phyloP scores from a whole-genome alignment of 352 stramenopile genomes.

The Pythium periplocum region DNA sequence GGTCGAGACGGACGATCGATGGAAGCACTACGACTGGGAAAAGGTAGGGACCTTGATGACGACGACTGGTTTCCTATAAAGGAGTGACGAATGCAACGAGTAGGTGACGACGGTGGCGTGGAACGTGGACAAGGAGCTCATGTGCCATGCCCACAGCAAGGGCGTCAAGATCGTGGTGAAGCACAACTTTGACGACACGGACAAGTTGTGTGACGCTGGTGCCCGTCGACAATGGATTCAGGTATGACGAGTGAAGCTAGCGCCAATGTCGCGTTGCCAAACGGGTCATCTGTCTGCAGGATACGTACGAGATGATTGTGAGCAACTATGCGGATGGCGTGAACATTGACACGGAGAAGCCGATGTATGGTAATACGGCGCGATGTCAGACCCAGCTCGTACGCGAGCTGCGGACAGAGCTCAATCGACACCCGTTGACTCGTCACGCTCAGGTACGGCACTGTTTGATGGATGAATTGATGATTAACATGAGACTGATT shows the following conservation, averaged over 20 bases:
- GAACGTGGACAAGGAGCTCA: constrained; percentile 77
- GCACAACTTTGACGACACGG: constrained; percentile 73
- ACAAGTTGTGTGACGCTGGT: constrained; percentile 47
- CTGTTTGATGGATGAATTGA: too few relatives aligned
- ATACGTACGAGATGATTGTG: constrained; percentile 55
- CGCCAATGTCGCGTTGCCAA: too few relatives aligned
- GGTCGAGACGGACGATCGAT: constrained; percentile 45
- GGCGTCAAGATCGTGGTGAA: constrained; percentile 75
- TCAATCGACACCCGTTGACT: constrained; percentile 48
- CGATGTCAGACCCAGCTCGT: constrained; percentile 53
- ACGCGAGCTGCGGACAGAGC: constrained; percentile 50
- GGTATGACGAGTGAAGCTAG: constrained; percentile 10
- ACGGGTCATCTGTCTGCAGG: constrained; percentile 8
- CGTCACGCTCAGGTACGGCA: constrained; percentile 46
- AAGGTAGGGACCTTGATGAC: constrained; percentile 13
- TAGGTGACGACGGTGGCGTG: constrained; percentile 78
- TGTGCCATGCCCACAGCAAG: constrained; percentile 75
- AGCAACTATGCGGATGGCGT: constrained; percentile 72
- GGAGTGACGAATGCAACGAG: background rate
- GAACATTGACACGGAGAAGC: constrained; percentile 80
- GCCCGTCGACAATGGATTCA: constrained; percentile 52
- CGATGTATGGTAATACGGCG: constrained; percentile 37
- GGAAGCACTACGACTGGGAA: constrained; percentile 79
- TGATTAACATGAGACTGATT: too few relatives aligned
- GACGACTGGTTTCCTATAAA: too few relatives aligned